Evolutionary conservation across 306 rosid genomes (phyloP), one percentile per base, ranked within the genome.

Genomic region (Vicia villosa): DNA sequence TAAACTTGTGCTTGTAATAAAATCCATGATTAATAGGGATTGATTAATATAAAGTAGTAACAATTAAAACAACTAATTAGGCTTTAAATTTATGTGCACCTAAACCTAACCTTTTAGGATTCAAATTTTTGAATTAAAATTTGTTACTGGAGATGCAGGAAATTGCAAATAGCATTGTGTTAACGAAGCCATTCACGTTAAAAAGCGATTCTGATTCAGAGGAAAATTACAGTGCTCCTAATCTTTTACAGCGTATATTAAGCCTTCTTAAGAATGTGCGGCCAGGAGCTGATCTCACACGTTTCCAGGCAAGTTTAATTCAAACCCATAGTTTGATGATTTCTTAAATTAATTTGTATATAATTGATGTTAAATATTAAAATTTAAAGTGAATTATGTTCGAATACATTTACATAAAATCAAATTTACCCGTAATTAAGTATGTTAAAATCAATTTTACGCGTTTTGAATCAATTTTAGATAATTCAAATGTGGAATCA

Each of bases 211-310:
- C 79, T 2, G 91, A 78, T 13, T 52, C 82, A 0, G 83, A 82
- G 2, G 79, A 6, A 12, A 69, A 17, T 58, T 82, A 83, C 61
- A 72, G 11, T 42, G 86, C 85, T 28, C 96, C 97, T 0, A 92
- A 83, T 83, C 36, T 83, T 38, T 74, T 89, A 52, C 76, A 77
- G 13, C 90, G 88, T 1, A 34, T 87, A 37, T 3, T 81, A 36
- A 87, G 90, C 41, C 81, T 92, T n/a, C 59, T 87, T 14, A 83
- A 62, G 61, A 85, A 74, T 81, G 65, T 86, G 12, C 77, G 86
- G 74, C 89, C 88, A 42, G 96, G 97, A 78, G 86, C 96, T 5
- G 95, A 92, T 74, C 84, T 89, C 76, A 37, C 79, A 6, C 72
- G 64, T 38, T 41, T 92, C 6, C 89, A 89, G 91, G 97, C 38